Evolutionary conservation across 2,329 filamentous ascomycete genomes (phyloP).

Genomic region (Fusarium clavum): DNA sequence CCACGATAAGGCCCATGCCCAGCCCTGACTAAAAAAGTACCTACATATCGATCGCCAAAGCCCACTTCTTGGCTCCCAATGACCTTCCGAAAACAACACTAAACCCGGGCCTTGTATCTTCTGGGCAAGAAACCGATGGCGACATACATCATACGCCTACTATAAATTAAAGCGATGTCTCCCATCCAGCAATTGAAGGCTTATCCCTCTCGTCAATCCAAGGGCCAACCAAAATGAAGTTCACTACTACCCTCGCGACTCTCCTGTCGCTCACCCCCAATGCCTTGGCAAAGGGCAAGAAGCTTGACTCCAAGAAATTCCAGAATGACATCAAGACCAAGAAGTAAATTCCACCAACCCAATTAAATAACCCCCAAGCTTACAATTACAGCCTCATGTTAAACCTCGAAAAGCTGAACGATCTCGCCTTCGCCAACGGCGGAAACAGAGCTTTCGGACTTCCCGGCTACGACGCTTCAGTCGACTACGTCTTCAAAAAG

Average conservation of each 20-base stretch:
- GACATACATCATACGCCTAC: too few relatives aligned
- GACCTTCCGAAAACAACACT: conserved; percentile 35
- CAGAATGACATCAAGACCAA: conserved; percentile 34
- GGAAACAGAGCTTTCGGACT: conserved; percentile 66
- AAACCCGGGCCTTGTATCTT: conserved; percentile 8
- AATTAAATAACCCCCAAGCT: background rate
- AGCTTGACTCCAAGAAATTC: conserved; percentile 32
- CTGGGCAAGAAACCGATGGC: background rate
- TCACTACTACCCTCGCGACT: conserved; percentile 12
- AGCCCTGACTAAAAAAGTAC: background rate
- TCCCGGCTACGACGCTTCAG: conserved; percentile 61
- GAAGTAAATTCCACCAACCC: background rate
- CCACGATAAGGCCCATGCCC: conserved; percentile 3
- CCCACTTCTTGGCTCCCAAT: conserved; percentile 1
- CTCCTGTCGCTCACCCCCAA: conserved; percentile 22
- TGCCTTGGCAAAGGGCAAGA: conserved; percentile 16
- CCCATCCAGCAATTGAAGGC: too few relatives aligned
- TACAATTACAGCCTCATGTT: conserved; percentile 18
- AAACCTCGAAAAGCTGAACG: conserved; percentile 31
- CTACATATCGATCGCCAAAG: background rate
- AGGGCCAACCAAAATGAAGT: conserved; percentile 5
- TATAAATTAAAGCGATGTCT: conserved; percentile 1
- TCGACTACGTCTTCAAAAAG: conserved; percentile 61
- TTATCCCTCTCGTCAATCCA: too few relatives aligned
- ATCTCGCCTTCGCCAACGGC: conserved; percentile 52